phyloP scores from a whole-genome alignment of 2,329 filamentous ascomycete genomes.

The Chrysoporthe cubensis region DNA sequence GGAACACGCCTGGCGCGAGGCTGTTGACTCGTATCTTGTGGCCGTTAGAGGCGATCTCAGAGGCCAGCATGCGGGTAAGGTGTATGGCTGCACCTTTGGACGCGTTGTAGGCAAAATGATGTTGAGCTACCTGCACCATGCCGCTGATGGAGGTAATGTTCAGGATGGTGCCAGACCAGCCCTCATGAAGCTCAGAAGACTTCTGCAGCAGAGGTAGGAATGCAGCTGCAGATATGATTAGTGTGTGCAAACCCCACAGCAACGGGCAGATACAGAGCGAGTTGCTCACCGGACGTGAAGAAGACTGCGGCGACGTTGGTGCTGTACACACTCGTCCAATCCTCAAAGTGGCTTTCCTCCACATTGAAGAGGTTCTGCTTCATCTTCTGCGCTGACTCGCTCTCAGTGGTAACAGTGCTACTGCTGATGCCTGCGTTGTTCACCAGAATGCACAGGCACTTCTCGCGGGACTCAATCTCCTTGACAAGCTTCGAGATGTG shows the following conservation, averaged over 20 bases:
- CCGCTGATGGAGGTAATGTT: conserved; percentile 73
- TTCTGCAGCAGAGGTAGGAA: conserved; percentile 66
- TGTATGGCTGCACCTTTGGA: conserved; percentile 69
- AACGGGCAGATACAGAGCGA: background rate
- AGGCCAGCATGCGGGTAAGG: conserved; percentile 65
- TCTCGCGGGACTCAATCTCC: conserved; percentile 58
- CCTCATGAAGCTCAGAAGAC: conserved; percentile 44
- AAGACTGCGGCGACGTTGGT: conserved; percentile 76
- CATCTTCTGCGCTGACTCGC: conserved; percentile 53
- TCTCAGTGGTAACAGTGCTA: conserved; percentile 57
- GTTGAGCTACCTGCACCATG: conserved; percentile 63
- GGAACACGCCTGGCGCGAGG: conserved; percentile 73
- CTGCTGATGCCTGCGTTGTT: conserved; percentile 72
- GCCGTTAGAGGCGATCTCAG: conserved; percentile 60
- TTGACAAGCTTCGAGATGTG: conserved; percentile 61
- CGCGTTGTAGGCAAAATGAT: conserved; percentile 68
- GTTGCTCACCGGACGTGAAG: conserved; percentile 48
- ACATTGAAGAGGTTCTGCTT: conserved; percentile 70
- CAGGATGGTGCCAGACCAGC: conserved; percentile 64
- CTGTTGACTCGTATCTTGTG: conserved; percentile 71
- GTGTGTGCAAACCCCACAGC: no score
- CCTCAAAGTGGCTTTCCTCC: conserved; percentile 60
- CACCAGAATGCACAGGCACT: conserved; percentile 65
- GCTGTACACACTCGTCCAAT: conserved; percentile 73
- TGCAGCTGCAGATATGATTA: conserved; percentile 46